These are phyloP conservation scores for Luvunga scandens DNA, from an alignment of 345 rosid genomes.

Conservation along the genomic window DNA sequence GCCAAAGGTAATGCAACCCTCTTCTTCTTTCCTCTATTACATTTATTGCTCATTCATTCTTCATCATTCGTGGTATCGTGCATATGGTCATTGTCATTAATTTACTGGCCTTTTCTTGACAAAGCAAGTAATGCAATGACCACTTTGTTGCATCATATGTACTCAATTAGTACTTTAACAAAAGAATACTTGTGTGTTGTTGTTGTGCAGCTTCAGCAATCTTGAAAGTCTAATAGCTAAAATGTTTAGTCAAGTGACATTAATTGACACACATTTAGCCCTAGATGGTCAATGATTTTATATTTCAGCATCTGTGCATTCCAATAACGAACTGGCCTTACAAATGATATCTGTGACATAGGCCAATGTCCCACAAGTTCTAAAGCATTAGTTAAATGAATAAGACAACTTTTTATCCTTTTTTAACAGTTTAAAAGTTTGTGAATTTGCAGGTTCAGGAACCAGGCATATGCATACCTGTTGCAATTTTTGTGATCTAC, in stretches of 20 bases:
- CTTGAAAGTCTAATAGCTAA: background rate
- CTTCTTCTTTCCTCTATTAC: background rate
- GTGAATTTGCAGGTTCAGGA: slow-evolving; percentile 28
- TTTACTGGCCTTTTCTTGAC: too few relatives aligned
- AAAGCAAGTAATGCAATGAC: background rate
- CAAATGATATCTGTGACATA: background rate
- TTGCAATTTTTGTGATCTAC: slow-evolving; percentile 26
- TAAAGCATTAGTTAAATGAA: too few relatives aligned
- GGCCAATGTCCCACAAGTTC: too few relatives aligned
- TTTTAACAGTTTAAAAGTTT: background rate
- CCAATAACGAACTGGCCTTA: too few relatives aligned
- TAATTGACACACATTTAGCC: background rate
- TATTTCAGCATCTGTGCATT: too few relatives aligned
- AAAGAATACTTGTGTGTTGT: background rate
- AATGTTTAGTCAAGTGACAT: background rate
- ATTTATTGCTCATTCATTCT: too few relatives aligned
- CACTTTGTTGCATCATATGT: background rate
- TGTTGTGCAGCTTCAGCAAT: background rate
- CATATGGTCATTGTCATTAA: too few relatives aligned
- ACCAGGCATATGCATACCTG: slow-evolving; percentile 19
- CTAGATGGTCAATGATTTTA: background rate
- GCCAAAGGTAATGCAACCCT: slow-evolving; percentile 44
- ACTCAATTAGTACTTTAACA: background rate
- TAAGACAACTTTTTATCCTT: too few relatives aligned
- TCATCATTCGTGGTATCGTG: too few relatives aligned